Conservation (phyloP, 495 filamentous ascomycete genomes). For the Penicillium simplicissimum region DNA sequence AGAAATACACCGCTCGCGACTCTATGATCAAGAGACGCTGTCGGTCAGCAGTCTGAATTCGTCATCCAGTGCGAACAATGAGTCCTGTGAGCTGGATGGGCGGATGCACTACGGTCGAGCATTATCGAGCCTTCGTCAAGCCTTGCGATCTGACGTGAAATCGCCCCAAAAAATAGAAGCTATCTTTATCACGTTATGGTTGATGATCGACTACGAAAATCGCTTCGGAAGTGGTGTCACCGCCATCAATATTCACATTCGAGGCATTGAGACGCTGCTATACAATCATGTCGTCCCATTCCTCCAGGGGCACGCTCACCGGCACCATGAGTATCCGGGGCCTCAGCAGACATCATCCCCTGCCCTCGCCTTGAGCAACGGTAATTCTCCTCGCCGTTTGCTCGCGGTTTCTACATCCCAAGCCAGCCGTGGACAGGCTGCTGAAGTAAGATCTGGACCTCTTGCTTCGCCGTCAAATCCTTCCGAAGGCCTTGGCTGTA, state of each 20-base stretch:
- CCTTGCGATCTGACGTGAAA: slow-evolving; percentile 32
- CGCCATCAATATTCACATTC: slow-evolving; percentile 38
- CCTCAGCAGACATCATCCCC: not conserved
- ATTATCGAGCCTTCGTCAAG: slow-evolving; percentile 32
- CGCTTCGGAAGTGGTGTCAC: slow-evolving; percentile 34
- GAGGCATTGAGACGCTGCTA: slow-evolving; percentile 32
- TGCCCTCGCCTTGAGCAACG: not conserved
- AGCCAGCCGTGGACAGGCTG: not conserved
- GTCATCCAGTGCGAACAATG: slow-evolving; percentile 5
- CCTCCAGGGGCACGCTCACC: slow-evolving; percentile 14
- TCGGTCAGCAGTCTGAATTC: slow-evolving; percentile 4
- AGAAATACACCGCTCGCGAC: slow-evolving; percentile 30
- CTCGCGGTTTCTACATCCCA: not conserved
- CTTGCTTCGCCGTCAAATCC: not conserved
- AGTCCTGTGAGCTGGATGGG: slow-evolving; percentile 25
- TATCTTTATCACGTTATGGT: slow-evolving; percentile 38
- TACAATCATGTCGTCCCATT: slow-evolving; percentile 35
- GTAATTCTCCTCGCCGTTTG: not conserved
- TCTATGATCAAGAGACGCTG: slow-evolving; percentile 21
- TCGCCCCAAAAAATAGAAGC: slow-evolving; percentile 32
- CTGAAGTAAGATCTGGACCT: not conserved
- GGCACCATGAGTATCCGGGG: not conserved
- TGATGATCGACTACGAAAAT: slow-evolving; percentile 42
- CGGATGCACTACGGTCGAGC: slow-evolving; percentile 35
- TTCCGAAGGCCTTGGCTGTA: slow-evolving; percentile 19